Evolutionary conservation across 1,284 basidiomycete species (phyloP).

Genomic region (Exobasidium cylindrosporum): DNA sequence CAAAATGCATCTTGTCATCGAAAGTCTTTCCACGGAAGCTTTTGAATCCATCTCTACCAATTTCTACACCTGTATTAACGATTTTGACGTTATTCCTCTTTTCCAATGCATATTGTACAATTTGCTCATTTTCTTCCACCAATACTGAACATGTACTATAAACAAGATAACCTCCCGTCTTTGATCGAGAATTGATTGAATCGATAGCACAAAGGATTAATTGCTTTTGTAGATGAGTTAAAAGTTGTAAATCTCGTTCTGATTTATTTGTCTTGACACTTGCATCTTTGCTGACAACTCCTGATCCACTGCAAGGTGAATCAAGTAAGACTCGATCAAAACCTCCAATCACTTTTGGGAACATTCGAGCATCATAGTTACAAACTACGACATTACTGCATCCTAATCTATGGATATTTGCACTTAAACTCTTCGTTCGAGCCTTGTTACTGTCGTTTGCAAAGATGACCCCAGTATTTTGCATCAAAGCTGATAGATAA

Average conservation of each 20-base stretch:
- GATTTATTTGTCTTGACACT: conserved; percentile 99
- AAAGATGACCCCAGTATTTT: conserved; percentile 97
- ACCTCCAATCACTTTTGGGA: conserved; percentile 98
- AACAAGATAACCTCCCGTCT: conserved; percentile 89
- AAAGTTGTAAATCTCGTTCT: conserved; percentile 81
- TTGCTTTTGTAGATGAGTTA: conserved; percentile 97
- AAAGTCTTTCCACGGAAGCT: conserved; percentile 85
- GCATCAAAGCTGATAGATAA: conserved; percentile 66
- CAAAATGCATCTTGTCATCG: conserved; percentile 66
- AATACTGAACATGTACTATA: conserved; percentile 99
- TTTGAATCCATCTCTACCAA: conserved; percentile 88
- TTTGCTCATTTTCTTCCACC: conserved; percentile 96
- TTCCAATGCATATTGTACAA: conserved; percentile 95
- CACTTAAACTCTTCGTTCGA: conserved; percentile 90
- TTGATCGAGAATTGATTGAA: conserved; percentile 82
- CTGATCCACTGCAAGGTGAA: conserved; percentile 96
- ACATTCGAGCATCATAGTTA: conserved; percentile 95
- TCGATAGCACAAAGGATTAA: conserved; percentile 97
- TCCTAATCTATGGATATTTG: conserved; percentile 92
- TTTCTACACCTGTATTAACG: conserved; percentile 87
- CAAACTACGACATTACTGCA: conserved; percentile 98
- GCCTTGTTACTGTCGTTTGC: conserved; percentile 96
- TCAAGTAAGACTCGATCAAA: conserved; percentile 95
- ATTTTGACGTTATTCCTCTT: conserved; percentile 94
- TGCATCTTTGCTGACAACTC: conserved; percentile 95